A percentile compares a stretch with the other conserved stretches of the same genome.
These are phyloP conservation scores for Pyricularia grisea DNA, from an alignment of 2,329 filamentous ascomycete species.

Conservation along the genomic window DNA sequence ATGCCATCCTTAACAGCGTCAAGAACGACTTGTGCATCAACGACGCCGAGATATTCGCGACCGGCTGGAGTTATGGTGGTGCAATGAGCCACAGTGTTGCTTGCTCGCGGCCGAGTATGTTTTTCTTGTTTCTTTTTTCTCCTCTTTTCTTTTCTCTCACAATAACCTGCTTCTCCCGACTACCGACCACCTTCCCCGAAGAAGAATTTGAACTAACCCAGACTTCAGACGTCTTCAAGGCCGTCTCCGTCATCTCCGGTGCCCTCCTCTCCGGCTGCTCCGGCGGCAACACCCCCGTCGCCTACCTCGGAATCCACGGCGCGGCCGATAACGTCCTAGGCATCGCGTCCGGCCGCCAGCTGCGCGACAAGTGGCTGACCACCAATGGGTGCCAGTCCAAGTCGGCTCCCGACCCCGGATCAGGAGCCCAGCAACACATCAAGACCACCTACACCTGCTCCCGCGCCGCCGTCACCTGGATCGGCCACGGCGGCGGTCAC, in stretches of 20 bases:
- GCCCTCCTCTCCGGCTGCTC: constrained; percentile 1
- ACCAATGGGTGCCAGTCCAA: constrained; percentile 24
- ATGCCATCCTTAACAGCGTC: constrained; percentile 25
- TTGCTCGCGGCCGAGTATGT: constrained; percentile 26
- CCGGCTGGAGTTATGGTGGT: constrained; percentile 33
- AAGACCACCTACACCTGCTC: constrained; percentile 18
- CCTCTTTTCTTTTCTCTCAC: too few species aligned
- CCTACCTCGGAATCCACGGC: constrained; percentile 2
- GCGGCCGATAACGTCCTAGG: constrained; percentile 23
- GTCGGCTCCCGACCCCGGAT: constrained; percentile 12
- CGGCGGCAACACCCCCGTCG: constrained; percentile 1
- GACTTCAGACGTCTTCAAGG: constrained; percentile 10
- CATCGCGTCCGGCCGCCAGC: constrained; percentile 19
- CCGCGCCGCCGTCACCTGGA: constrained; percentile 21
- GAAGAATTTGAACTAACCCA: too few species aligned
- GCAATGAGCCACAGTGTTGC: constrained; percentile 32
- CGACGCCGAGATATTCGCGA: constrained; percentile 28
- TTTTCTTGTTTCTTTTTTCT: constrained; percentile 14
- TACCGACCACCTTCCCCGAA: too few species aligned
- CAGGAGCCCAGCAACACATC: constrained; percentile 10
- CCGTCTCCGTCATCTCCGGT: constrained; percentile 15
- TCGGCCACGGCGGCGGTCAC: constrained; percentile 21
- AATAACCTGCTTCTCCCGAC: too few species aligned
- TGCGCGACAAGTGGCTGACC: constrained; percentile 25
- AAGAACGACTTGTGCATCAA: constrained; percentile 31